Evolutionary conservation across 805 yeast genomes (phyloP).

Genomic region (Cyberlindnera americana): DNA sequence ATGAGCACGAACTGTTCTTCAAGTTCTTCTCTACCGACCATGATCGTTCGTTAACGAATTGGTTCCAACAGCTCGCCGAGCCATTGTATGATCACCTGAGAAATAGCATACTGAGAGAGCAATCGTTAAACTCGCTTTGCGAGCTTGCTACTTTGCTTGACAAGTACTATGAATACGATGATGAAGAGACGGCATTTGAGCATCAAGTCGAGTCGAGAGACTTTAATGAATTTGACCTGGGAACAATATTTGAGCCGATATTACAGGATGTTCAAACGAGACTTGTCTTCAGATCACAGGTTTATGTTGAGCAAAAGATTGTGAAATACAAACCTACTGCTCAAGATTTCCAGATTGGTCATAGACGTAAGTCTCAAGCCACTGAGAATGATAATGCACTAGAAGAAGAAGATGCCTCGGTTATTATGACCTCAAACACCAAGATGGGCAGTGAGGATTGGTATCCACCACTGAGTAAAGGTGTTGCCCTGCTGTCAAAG

Average conservation of each 20-base stretch:
- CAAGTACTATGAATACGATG: constrained; percentile 63
- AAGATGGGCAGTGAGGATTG: constrained; percentile 36
- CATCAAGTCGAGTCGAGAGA: constrained; percentile 2
- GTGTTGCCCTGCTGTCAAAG: constrained; percentile 66
- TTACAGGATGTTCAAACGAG: constrained; percentile 76
- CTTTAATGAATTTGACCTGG: constrained; percentile 40
- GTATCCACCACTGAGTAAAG: constrained; percentile 69
- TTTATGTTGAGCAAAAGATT: constrained; percentile 65
- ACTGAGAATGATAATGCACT: constrained; percentile 8
- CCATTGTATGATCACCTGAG: constrained; percentile 74
- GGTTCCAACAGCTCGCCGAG: constrained; percentile 65
- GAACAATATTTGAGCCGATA: constrained; percentile 64
- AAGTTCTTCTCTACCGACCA: constrained; percentile 44
- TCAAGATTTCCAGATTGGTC: constrained; percentile 62
- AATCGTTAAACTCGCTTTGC: constrained; percentile 63
- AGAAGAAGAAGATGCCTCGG: constrained; percentile 8
- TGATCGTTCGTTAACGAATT: constrained; percentile 43
- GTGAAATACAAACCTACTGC: constrained; percentile 62
- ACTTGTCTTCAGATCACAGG: constrained; percentile 74
- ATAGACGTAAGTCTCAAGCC: constrained; percentile 8
- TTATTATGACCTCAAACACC: not conserved
- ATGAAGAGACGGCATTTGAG: constrained; percentile 41
- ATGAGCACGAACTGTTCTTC: constrained; percentile 58
- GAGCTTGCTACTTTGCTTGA: constrained; percentile 70
- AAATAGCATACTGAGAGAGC: constrained; percentile 64